phyloP scores from a whole-genome alignment of 2,329 filamentous ascomycete species.

The Exophiala alcalophila region DNA sequence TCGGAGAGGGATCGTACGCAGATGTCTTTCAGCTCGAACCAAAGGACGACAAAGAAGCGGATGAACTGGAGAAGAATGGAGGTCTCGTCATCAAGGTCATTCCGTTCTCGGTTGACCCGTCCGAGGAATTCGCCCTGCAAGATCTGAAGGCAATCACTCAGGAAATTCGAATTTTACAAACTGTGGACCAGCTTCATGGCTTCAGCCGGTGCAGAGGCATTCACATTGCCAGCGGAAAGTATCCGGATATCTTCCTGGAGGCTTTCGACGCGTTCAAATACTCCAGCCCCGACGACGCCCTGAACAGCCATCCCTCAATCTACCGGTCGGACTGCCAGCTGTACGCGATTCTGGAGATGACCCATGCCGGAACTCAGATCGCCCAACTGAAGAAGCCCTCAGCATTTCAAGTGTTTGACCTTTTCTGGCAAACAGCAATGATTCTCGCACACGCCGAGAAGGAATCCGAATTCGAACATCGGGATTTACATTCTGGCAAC shows the following conservation, averaged over 20 bases:
- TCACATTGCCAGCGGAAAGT: slow-evolving; percentile 56
- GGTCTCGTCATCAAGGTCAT: slow-evolving; percentile 51
- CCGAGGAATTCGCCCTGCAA: slow-evolving; percentile 14
- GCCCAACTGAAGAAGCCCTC: slow-evolving; percentile 46
- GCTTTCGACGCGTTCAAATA: slow-evolving; percentile 43
- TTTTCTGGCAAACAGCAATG: slow-evolving; percentile 65
- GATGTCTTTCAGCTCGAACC: slow-evolving; percentile 59
- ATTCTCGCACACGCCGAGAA: slow-evolving; percentile 61
- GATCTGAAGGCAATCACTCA: slow-evolving; percentile 49
- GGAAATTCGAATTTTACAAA: slow-evolving; percentile 53
- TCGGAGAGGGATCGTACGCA: slow-evolving; percentile 65
- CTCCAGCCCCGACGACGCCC: slow-evolving; percentile 42
- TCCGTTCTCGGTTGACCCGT: slow-evolving; percentile 36
- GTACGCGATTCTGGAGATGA: slow-evolving; percentile 65
- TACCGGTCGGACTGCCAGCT: slow-evolving; percentile 45
- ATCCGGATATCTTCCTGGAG: slow-evolving; percentile 50
- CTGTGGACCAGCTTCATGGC: slow-evolving; percentile 58
- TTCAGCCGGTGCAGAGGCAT: slow-evolving; percentile 62
- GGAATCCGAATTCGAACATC: slow-evolving; percentile 61
- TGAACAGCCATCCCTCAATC: neutral
- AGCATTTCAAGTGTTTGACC: slow-evolving; percentile 55
- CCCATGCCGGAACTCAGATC: slow-evolving; percentile 60
- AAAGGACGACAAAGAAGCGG: slow-evolving; percentile 34
- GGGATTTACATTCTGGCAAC: slow-evolving; percentile 66
- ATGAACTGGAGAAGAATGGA: slow-evolving; percentile 35